A percentile compares a stretch with the other conserved stretches of the same genome.
These are phyloP conservation scores for Plasmodium vivax DNA, from an alignment of 169 alveolate species.

Conservation along the genomic window DNA sequence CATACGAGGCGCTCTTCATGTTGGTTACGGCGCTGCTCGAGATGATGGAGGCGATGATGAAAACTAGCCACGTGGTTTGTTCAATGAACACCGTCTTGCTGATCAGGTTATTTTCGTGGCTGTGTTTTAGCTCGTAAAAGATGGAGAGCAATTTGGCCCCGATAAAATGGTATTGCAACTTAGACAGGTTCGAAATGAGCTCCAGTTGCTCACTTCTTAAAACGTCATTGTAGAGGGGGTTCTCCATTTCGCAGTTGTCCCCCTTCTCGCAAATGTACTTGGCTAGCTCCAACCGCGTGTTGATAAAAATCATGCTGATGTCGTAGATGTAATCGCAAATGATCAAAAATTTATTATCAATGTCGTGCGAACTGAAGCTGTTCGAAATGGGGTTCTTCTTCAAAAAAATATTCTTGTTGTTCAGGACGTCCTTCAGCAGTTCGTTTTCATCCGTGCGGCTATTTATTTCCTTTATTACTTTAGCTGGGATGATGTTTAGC, in stretches of 20 bases:
- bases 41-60: conserved; percentile 84
- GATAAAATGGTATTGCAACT: conserved; percentile 77
- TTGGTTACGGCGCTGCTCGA: conserved; percentile 79
- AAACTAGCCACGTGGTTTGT: conserved; percentile 85
- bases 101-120: conserved; percentile 66
- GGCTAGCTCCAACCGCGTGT: conserved; percentile 59
- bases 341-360: conserved; percentile 58
- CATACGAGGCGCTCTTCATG: conserved; percentile 34
- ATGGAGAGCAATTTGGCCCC: conserved; percentile 70
- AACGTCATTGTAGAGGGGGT: conserved; percentile 73
- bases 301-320: conserved; percentile 56
- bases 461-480: conserved; percentile 69
- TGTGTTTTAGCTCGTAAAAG: conserved; percentile 64
- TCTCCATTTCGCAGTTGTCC: conserved; percentile 68
- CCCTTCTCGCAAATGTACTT: conserved; percentile 66
- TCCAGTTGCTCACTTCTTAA: conserved; percentile 82
- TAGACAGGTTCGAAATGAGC: conserved; percentile 78
- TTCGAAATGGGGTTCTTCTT: conserved; percentile 56
- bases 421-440: conserved; percentile 42
- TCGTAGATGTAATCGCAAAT: conserved; percentile 70
- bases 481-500: conserved; percentile 74
- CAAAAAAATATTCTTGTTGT: conserved; percentile 52
- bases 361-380: conserved; percentile 45
- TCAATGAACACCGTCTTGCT: conserved; percentile 76
- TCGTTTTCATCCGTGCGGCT: conserved; percentile 72